Evolutionary conservation across 1,284 basidiomycete genomes (phyloP).

Genomic region (Volvariella surrecta): DNA sequence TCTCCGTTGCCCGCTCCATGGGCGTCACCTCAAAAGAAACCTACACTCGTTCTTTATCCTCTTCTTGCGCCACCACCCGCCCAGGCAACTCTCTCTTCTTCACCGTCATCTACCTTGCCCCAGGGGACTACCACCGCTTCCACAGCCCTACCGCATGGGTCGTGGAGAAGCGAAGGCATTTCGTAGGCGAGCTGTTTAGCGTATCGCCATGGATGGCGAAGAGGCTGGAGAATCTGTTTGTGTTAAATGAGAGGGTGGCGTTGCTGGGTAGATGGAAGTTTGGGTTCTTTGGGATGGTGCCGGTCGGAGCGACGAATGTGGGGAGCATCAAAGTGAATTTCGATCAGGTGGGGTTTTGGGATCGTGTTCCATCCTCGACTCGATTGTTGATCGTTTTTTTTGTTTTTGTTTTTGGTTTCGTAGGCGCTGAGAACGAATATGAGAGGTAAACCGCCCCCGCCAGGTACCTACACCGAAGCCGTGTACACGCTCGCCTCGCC

Average conservation of each 20-base stretch:
- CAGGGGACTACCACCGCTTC: slow-evolving; percentile 98
- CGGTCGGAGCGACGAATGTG: slow-evolving; percentile 97
- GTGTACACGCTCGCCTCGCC: slow-evolving; percentile 78
- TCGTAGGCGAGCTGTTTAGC: slow-evolving; percentile 91
- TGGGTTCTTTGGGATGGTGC: slow-evolving; percentile 97
- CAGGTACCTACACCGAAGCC: slow-evolving; percentile 90
- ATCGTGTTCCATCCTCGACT: neutral
- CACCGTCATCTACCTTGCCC: slow-evolving; percentile 94
- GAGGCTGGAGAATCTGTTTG: slow-evolving; percentile 88
- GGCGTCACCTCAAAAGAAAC: slow-evolving; percentile 27
- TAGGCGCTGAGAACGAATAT: slow-evolving; percentile 81
- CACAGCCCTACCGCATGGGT: slow-evolving; percentile 96
- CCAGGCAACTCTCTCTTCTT: slow-evolving; percentile 85
- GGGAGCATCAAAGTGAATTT: slow-evolving; percentile 97
- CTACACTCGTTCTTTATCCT: neutral
- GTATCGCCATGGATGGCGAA: slow-evolving; percentile 96
- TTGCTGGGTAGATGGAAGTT: slow-evolving; percentile 93
- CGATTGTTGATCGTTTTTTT: slow-evolving; percentile 1
- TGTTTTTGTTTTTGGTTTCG: neutral
- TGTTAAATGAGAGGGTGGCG: slow-evolving; percentile 95
- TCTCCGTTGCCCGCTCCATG: slow-evolving; percentile 60
- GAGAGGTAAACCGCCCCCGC: slow-evolving; percentile 61
- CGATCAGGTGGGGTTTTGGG: slow-evolving; percentile 55
- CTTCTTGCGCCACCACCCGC: slow-evolving; percentile 12
- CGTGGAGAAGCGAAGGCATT: slow-evolving; percentile 92